Evolutionary conservation across 495 filamentous ascomycete species (phyloP), one percentile per base, ranked within the genome.

Genomic region (Schizothecium vesticola): DNA sequence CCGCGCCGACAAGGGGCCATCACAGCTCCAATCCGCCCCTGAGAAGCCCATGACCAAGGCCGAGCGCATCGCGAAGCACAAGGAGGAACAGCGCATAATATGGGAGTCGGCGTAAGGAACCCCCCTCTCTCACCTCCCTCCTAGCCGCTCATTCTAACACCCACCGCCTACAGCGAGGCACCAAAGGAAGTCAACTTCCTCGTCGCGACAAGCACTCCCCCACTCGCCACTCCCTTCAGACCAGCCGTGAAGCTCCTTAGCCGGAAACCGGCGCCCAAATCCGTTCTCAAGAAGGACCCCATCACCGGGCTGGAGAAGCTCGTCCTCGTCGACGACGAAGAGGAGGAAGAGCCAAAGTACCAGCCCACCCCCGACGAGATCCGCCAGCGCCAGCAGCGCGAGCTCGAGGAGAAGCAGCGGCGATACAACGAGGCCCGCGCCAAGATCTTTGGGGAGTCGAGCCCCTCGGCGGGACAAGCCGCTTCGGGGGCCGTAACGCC

Each of bases 21-120:
- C 43, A 72, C 70, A 70, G 25, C 77, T 78, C 65, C 72, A 84
- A 68, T 77, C 76, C 19, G 83, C 72, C 85, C 86, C 75, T 68
- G 66, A 72, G 62, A 43, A 62, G 12, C 70, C 65, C 25, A 63
- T 90, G 66, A 87, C 89, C 69, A 91, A 90, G 77, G 88, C 90
- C 24, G 90, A 97, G 77, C 88, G 90, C 29, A 81, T 90, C 66
- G 92, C 91, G 4, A 86, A 90, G 75, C 94, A 97, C 72, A 86
- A 85, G 29, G 91, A 96, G 72, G 86, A 87, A 63, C 94, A 97
- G 74, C 88, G 87, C 70, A 88, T 91, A 79, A 76, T 97, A 63
- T 97, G 94, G 94, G 87, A 93, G 66, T 87, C 92, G 78, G 94
- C 94, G 89, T 95, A 88, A 66, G 87, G n/a, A n/a, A n/a, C n/a